A percentile compares a stretch with the other conserved stretches of the same genome.
phyloP scores from a whole-genome alignment of 345 rosid genomes.

The Brassica rapa region DNA sequence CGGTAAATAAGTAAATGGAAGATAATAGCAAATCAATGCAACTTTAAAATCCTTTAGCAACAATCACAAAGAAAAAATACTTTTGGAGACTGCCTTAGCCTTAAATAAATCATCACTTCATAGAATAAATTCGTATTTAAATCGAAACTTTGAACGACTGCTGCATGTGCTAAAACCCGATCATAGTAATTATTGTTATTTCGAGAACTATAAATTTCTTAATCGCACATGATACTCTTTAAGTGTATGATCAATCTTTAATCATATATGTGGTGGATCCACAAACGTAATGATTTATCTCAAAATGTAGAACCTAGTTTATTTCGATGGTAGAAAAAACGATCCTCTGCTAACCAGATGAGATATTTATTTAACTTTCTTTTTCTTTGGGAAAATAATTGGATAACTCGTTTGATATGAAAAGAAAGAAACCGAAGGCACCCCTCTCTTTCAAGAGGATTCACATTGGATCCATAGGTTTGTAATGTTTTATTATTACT shows the following conservation, averaged over 20 bases:
- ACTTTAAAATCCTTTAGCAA: not conserved
- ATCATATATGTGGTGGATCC: not conserved
- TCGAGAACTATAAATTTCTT: not conserved
- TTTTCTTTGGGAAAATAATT: no score
- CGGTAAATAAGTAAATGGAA: not conserved
- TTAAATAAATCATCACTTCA: not conserved
- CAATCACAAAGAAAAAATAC: not conserved
- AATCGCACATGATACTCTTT: no score
- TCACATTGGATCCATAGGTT: no score
- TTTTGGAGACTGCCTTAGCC: not conserved
- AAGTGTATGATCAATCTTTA: no score
- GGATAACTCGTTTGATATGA: no score
- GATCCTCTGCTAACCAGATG: no score
- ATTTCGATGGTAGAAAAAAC: no score
- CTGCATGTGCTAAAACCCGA: not conserved
- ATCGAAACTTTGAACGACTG: not conserved
- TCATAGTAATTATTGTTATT: not conserved
- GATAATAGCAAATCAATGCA: not conserved
- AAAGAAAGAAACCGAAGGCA: no score
- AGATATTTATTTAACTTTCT: no score
- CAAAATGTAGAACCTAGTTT: not conserved
- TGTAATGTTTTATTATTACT: no score
- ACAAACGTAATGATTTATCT: not conserved
- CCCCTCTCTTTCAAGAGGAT: no score
- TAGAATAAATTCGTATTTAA: not conserved